Evolutionary conservation across 2,329 filamentous ascomycete species (phyloP).

Genomic region (Xylariaceae sp.): DNA sequence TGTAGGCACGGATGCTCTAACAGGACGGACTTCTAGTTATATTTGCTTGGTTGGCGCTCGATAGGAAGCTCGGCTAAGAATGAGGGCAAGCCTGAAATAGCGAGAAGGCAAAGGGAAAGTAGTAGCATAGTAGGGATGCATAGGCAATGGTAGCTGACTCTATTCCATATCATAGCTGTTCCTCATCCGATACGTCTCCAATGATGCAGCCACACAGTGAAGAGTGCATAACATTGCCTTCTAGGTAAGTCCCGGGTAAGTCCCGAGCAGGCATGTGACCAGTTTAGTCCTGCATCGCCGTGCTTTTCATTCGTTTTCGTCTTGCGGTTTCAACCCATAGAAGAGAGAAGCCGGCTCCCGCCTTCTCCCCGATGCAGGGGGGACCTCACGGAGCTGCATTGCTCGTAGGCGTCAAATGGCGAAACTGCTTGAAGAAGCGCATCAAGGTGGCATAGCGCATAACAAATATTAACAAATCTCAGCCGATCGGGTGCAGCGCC

Average conservation of each 20-base stretch:
- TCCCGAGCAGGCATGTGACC: neutral
- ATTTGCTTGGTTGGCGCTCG: no score
- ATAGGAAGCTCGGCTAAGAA: no score
- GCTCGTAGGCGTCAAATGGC: conserved; percentile 18
- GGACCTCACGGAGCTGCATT: no score
- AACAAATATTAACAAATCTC: neutral
- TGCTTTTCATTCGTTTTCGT: conserved; percentile 7
- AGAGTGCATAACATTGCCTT: neutral
- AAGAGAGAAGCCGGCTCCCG: no score
- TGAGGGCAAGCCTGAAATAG: no score
- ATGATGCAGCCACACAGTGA: neutral
- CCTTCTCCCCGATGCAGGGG: conserved; percentile 4
- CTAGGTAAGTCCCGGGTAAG: conserved; percentile 1
- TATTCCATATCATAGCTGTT: neutral
- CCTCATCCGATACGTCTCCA: neutral
- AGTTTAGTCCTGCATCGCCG: neutral
- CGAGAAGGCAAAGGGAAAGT: neutral
- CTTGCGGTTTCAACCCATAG: conserved; percentile 2
- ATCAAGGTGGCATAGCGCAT: conserved; percentile 3
- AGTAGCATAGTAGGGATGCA: no score
- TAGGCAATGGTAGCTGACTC: no score
- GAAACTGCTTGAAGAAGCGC: conserved; percentile 2
- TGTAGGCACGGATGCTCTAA: no score
- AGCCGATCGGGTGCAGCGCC: neutral
- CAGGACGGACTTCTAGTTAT: no score